Conservation (phyloP, 2,329 filamentous ascomycete species). For the Penicillium sp. region DNA sequence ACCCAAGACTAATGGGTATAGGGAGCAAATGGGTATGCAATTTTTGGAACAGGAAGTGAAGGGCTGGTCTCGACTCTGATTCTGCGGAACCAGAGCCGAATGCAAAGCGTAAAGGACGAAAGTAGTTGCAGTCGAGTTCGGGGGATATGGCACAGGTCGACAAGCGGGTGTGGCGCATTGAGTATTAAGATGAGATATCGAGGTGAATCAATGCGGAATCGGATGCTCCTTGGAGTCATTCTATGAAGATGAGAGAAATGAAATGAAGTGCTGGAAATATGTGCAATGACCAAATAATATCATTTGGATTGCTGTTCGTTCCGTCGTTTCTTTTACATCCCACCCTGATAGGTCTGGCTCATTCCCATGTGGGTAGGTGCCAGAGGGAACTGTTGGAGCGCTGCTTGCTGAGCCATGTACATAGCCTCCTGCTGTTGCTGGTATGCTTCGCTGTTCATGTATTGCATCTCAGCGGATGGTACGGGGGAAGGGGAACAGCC, state of each 20-base stretch:
- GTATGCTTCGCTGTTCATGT: constrained; percentile 38
- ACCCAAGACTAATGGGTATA: constrained; percentile 30
- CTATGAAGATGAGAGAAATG: constrained; percentile 16
- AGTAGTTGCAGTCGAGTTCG: constrained; percentile 10
- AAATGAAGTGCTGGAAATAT: constrained; percentile 22
- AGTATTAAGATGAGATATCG: constrained; percentile 19
- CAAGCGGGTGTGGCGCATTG: constrained; percentile 10
- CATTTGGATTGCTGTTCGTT: constrained; percentile 17
- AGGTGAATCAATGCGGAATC: constrained; percentile 17
- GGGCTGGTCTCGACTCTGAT: constrained; percentile 24
- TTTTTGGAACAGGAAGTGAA: constrained; percentile 31
- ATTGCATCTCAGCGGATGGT: constrained; percentile 39
- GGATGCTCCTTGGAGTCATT: constrained; percentile 17
- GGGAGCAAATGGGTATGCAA: constrained; percentile 40
- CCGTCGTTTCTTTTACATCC: constrained; percentile 19
- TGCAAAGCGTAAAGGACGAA: constrained; percentile 24
- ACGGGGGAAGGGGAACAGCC: constrained; percentile 42
- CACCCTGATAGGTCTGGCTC: constrained; percentile 33
- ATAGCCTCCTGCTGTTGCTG: constrained; percentile 32
- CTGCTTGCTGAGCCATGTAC: constrained; percentile 35
- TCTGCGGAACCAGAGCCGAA: constrained; percentile 19
- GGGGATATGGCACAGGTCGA: constrained; percentile 21
- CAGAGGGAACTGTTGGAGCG: constrained; percentile 31
- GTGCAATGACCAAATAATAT: constrained; percentile 23
- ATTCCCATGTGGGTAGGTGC: constrained; percentile 36